These are phyloP conservation scores for Glaciozyma antarctica DNA, from an alignment of 768 basidiomycete species.

Conservation along the genomic window DNA sequence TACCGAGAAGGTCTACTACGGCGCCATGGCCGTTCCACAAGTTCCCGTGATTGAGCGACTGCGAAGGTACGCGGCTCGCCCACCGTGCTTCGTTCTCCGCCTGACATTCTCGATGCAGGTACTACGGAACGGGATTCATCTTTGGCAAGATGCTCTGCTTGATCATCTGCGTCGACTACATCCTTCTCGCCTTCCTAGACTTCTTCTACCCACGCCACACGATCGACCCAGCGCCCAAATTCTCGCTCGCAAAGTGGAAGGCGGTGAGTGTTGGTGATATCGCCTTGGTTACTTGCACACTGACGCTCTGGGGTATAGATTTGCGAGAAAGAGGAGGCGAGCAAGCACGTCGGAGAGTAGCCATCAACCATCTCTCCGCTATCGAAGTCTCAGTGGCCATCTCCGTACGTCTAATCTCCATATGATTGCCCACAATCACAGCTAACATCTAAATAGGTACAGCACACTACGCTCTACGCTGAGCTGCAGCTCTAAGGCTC, in stretches of 20 bases:
- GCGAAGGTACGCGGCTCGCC: conserved; percentile 48
- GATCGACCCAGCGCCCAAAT: conserved; percentile 53
- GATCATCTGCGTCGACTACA: conserved; percentile 77
- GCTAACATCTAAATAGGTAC: too few relatives aligned
- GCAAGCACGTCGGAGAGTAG: not conserved
- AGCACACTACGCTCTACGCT: too few relatives aligned
- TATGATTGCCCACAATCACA: too few relatives aligned
- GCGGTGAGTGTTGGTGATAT: conserved; percentile 3
- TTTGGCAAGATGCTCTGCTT: conserved; percentile 79
- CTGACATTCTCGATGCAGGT: conserved; percentile 38
- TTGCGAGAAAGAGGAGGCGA: not conserved
- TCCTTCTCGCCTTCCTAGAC: conserved; percentile 77
- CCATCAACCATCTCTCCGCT: too few relatives aligned
- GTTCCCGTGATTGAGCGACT: conserved; percentile 72
- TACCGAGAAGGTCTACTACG: conserved; percentile 72
- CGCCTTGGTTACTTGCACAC: not conserved
- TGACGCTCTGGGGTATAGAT: not conserved
- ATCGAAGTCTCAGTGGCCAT: too few relatives aligned
- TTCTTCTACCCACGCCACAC: conserved; percentile 69
- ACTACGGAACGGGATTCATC: conserved; percentile 70
- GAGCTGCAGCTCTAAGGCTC: too few relatives aligned
- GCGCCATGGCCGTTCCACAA: conserved; percentile 54
- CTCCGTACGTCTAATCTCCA: too few relatives aligned
- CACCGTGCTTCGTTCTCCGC: not conserved
- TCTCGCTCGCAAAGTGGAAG: conserved; percentile 20